A percentile compares a stretch with the other conserved stretches of the same genome.
Conservation (phyloP, 2,329 filamentous ascomycete species). For the Apiospora hydei region DNA sequence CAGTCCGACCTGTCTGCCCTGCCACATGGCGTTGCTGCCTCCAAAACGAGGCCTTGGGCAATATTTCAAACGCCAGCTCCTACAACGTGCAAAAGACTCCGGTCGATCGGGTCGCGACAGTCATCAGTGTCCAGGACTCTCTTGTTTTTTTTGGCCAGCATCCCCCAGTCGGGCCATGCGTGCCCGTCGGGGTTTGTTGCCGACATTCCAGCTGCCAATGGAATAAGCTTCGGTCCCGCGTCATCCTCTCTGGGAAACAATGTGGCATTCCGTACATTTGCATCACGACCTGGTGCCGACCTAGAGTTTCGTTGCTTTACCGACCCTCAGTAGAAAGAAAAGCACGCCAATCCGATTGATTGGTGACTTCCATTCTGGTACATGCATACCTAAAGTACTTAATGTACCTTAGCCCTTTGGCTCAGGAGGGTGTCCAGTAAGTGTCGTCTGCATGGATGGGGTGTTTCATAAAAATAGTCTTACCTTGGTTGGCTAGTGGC, state of each 20-base stretch:
- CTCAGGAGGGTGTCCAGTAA: conserved; percentile 15
- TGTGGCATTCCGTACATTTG: not conserved
- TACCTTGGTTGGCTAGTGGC: conserved; percentile 15
- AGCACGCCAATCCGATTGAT: not conserved
- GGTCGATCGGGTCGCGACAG: conserved; percentile 1
- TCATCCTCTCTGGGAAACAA: too few relatives aligned
- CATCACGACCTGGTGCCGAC: not conserved
- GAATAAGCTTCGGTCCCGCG: not conserved
- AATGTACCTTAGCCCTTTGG: not conserved
- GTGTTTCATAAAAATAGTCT: conserved; percentile 9
- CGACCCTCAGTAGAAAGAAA: not conserved
- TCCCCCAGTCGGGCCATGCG: not conserved
- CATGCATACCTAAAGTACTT: too few relatives aligned
- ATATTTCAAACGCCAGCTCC: not conserved
- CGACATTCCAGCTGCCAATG: conserved; percentile 7
- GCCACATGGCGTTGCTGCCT: conserved; percentile 5
- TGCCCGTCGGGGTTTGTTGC: not conserved
- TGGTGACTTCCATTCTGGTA: not conserved
- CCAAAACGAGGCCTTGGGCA: not conserved
- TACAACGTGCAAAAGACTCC: conserved; percentile 14
- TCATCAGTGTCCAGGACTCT: not conserved
- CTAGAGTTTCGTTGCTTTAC: conserved; percentile 4
- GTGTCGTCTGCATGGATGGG: conserved; percentile 15
- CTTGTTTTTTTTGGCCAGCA: not conserved
- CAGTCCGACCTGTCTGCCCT: not conserved